Evolutionary conservation across 192 early-diverging fungal species (phyloP), one percentile per base, ranked within the genome.

Genomic region (Podila epicladia): DNA sequence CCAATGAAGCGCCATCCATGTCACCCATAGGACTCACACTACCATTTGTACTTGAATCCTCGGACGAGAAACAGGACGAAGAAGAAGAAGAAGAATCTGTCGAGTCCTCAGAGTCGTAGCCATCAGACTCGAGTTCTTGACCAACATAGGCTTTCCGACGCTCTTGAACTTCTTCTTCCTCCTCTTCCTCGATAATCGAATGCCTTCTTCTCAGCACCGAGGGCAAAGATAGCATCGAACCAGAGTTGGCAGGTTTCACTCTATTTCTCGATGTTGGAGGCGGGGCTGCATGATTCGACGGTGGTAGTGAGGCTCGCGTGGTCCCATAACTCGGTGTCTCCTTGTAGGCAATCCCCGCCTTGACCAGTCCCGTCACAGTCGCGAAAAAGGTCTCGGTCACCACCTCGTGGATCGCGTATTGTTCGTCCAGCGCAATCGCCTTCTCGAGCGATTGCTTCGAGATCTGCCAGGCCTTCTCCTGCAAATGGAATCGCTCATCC

Each of bases 301-400:
- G 53, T 26, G 28, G 48, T 20, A 61, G 48, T 0, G 17, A 22
- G 9, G 49, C 24, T 9, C 63, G 26, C 19, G 57, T 22, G 12
- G 76, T 50, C 8, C 22, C 17, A 67, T 89, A 89, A 20, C 84
- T 60, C 12, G 75, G 82, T 9, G 82, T 75, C 53, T 86, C 85
- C 51, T 83, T 83, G 64, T 87, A 86, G 7, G 88, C 88, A 20
- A 86, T 83, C 2, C 82, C 74, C 1, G 88, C 88, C 69, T 87
- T 85, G 35, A 89, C 73, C 15, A 84, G 67, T 5, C 82, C 76
- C 0, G 78, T 85, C 11, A 84, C 71, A 0, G 79, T 67, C 0
- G 78, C 83, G 49, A 85, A 86, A 19, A 87, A 66, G 0, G 77
- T 73, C 48, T 87, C 85, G 3, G 82, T 67, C 15, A 89, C 73